A percentile compares a stretch with the other conserved stretches of the same genome.
These are phyloP conservation scores for Rosa rugosa DNA, from an alignment of 306 rosid genomes.

Conservation along the genomic window DNA sequence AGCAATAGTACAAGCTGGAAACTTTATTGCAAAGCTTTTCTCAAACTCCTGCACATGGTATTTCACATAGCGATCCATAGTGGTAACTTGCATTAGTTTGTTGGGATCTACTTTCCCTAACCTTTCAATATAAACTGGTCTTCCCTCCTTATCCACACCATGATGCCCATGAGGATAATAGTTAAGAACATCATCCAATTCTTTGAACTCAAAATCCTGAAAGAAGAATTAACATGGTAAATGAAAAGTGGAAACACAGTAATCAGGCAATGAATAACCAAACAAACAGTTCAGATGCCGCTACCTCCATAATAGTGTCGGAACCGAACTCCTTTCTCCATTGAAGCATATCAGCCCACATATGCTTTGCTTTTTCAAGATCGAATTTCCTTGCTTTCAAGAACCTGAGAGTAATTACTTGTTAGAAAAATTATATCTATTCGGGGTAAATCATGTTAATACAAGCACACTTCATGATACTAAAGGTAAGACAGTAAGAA, in stretches of 20 bases:
- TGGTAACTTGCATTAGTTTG: constrained; percentile 92
- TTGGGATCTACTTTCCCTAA: constrained; percentile 90
- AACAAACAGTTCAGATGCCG: constrained; percentile 1
- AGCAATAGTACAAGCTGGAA: constrained; percentile 94
- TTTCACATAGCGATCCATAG: constrained; percentile 84
- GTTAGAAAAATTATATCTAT: not conserved
- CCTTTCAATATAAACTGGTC: constrained; percentile 92
- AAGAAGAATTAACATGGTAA: constrained; percentile 25
- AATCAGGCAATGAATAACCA: constrained; percentile 19
- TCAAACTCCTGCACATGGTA: constrained; percentile 93
- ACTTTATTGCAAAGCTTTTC: constrained; percentile 79
- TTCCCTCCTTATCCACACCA: constrained; percentile 97
- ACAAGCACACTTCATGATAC: constrained; percentile 2
- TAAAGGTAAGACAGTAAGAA: not conserved
- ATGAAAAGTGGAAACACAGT: constrained; percentile 2
- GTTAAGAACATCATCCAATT: constrained; percentile 63
- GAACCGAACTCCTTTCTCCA: constrained; percentile 89
- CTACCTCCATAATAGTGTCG: constrained; percentile 79
- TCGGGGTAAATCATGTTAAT: not conserved
- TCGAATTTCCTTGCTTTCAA: constrained; percentile 95
- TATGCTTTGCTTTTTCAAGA: constrained; percentile 83
- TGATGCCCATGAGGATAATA: constrained; percentile 95
- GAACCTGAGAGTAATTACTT: constrained; percentile 50
- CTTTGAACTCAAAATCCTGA: constrained; percentile 89
- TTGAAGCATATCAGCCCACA: constrained; percentile 96